phyloP scores from a whole-genome alignment of 108 stramenopile species.

The Fragilaria crotonensis region DNA sequence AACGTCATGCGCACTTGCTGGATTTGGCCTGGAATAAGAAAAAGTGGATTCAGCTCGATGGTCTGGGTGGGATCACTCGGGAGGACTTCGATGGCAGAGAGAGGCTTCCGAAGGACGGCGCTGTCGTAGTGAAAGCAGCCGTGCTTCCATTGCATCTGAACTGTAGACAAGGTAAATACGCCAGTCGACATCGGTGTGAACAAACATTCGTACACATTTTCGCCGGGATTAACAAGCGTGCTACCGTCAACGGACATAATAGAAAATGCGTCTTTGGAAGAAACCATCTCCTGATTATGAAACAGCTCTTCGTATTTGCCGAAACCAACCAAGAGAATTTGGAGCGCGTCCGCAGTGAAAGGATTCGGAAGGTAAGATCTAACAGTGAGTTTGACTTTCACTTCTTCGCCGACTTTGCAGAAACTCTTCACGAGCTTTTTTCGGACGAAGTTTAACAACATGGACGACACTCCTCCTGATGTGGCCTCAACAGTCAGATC shows the following conservation, averaged over 20 bases:
- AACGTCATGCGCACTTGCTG: slow-evolving; percentile 59
- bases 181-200: slow-evolving; percentile 58
- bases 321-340: slow-evolving; percentile 47
- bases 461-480: slow-evolving; percentile 17
- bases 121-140: slow-evolving; percentile 66
- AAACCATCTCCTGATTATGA: slow-evolving; percentile 28
- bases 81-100: slow-evolving; percentile 62
- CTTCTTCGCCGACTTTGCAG: slow-evolving; percentile 54
- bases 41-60: slow-evolving; percentile 50
- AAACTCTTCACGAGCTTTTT: slow-evolving; percentile 46
- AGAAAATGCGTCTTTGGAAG: slow-evolving; percentile 34
- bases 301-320: slow-evolving; percentile 38
- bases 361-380: slow-evolving; percentile 51
- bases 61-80: slow-evolving; percentile 72
- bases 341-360: slow-evolving; percentile 46
- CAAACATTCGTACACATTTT: slow-evolving; percentile 43
- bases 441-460: slow-evolving; percentile 36
- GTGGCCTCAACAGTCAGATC: slow-evolving; percentile 33
- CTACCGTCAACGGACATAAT: slow-evolving; percentile 33
- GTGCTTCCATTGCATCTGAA: slow-evolving; percentile 68
- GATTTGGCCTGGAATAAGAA: slow-evolving; percentile 67
- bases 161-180: slow-evolving; percentile 51
- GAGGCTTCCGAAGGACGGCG: slow-evolving; percentile 37
- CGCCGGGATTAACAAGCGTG: slow-evolving; percentile 39
- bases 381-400: slow-evolving; percentile 32